Conservation (phyloP, 495 filamentous ascomycete genomes). For the Hypoxylon lienhwacheense region DNA sequence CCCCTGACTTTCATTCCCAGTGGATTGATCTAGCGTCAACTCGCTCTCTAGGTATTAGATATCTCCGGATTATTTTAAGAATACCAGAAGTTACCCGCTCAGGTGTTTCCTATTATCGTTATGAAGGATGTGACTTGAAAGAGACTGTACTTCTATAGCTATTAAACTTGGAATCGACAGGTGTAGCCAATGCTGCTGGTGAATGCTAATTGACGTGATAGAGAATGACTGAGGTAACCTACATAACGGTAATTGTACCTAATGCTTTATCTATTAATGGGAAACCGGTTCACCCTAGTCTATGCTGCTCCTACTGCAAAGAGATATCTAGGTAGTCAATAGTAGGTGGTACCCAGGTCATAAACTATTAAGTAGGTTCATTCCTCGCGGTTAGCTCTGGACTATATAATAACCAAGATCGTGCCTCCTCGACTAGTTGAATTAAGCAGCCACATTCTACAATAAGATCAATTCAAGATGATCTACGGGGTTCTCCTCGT, state of each 20-base stretch:
- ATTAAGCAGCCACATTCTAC: neutral
- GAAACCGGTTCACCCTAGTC: too few species aligned
- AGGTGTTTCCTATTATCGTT: too few species aligned
- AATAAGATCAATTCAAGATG: neutral
- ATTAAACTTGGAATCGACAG: too few species aligned
- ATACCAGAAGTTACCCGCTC: constrained; percentile 63
- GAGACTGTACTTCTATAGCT: too few species aligned
- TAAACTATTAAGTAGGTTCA: neutral
- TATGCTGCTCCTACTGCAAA: too few species aligned
- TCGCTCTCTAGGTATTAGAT: constrained; percentile 61
- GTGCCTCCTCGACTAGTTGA: neutral
- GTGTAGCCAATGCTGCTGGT: too few species aligned
- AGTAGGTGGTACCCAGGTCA: neutral
- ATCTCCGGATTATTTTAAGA: constrained; percentile 45
- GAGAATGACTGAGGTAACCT: too few species aligned
- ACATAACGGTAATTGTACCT: too few species aligned
- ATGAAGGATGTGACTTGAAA: neutral
- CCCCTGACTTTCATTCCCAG: constrained; percentile 20
- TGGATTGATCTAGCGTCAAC: constrained; percentile 48
- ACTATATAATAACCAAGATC: neutral
- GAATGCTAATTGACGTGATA: too few species aligned
- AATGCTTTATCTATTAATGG: neutral
- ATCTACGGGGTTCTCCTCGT: too few species aligned
- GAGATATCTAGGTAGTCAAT: too few species aligned
- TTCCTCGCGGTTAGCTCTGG: neutral